Conservation (phyloP, 768 basidiomycete species). For the Lanmaoa rubissima region DNA sequence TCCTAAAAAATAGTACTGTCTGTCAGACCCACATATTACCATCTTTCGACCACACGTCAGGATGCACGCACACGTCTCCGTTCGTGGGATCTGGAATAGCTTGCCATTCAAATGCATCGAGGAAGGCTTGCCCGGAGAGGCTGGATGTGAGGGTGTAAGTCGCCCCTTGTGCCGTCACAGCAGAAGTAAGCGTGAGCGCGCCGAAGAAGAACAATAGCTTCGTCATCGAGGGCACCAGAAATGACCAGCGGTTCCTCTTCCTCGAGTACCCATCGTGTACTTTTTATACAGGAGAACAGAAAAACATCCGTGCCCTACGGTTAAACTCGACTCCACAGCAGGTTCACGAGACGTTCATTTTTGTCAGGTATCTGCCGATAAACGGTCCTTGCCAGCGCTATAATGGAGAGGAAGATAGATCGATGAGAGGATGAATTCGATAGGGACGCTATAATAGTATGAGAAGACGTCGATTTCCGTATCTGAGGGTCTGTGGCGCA, state of each 20-base stretch:
- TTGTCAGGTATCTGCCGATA: neutral
- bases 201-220: neutral
- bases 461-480: neutral
- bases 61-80: constrained; percentile 22
- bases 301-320: neutral
- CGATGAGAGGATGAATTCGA: neutral
- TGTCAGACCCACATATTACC: neutral
- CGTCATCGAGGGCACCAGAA: neutral
- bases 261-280: neutral
- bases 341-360: neutral
- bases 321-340: neutral
- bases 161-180: neutral
- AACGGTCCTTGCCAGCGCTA: neutral
- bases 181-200: neutral
- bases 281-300: neutral
- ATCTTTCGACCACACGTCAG: neutral
- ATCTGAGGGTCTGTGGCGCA: neutral
- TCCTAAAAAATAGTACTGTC: constrained; percentile 21
- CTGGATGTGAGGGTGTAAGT: constrained; percentile 36
- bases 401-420: neutral
- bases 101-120: constrained; percentile 32
- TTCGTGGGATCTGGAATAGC: constrained; percentile 30
- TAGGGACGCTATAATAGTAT: neutral
- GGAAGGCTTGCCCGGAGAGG: constrained; percentile 47
- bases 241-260: neutral